Evolutionary conservation across 2,329 filamentous ascomycete genomes (phyloP), one percentile per base, ranked within the genome.

Genomic region (Fusarium sulawesiense): DNA sequence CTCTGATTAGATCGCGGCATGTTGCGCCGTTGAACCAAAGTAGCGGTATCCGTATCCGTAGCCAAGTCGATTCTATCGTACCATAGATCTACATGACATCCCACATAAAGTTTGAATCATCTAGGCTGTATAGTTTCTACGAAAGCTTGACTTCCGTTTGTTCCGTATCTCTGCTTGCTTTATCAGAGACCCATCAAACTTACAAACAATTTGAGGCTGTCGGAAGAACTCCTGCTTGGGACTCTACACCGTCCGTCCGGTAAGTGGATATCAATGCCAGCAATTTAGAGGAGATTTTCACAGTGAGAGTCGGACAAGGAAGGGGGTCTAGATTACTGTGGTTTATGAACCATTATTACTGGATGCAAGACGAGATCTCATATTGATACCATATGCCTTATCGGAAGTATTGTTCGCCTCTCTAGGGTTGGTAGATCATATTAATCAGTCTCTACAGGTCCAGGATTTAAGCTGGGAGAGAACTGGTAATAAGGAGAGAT

Each of bases 1-100:
- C 55, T 53, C 27, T 58, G 34, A 53, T 58, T 51, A 53, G 47
- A 58, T 53, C 37, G 55, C 30, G 45, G 11, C 10, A 47, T 40
- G 8, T 51, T n/a, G 16, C 16, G 48, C 16, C 46, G 30, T 20
- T 37, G 34, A 37, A 13, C 30, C 16, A 12, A 50, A 8, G 12
- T 45, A 44, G 20, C 13, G 14, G 41, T 44, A 30, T 30, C 29
- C 12, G 41, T 44, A 30, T 30, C 29, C 29, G 29, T 30, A 16
- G 20, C 13, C 14, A 21, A 16, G 41, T 45, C 42, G 18, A 45
- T 23, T 45, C 7, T 6, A 23, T 25, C 34, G 34, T 37, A 37
- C 34, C 34, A 37, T 37, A 37, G 34, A 37, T 37, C 34, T n/a
- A 37, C 34, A 37, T 12, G 18, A 37, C 18, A 37, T 37, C 34